Conservation (phyloP, 768 basidiomycete genomes). For the Lentinula guzmanii region DNA sequence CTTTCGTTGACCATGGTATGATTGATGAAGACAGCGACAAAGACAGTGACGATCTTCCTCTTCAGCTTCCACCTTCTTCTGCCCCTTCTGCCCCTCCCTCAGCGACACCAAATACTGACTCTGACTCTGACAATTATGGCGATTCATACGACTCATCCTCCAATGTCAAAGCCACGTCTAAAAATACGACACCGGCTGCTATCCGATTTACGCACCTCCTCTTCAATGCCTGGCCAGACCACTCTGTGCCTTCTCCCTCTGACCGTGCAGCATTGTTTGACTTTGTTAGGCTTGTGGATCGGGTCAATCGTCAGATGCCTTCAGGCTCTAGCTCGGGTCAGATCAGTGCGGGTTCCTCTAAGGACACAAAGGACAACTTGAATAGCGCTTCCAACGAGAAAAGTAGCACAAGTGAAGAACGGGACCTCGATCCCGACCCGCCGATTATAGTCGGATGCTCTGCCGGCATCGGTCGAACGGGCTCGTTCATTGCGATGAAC, state of each 20-base stretch:
- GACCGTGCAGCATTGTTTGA: conserved; percentile 54
- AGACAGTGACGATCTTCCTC: not conserved
- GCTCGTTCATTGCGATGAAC: conserved; percentile 75
- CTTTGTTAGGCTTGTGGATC: conserved; percentile 63
- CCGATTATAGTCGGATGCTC: conserved; percentile 82
- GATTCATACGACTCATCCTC: conserved; percentile 11
- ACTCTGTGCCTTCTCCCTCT: conserved; percentile 65
- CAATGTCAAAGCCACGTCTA: not conserved
- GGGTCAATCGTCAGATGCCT: conserved; percentile 45
- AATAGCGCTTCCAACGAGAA: not conserved
- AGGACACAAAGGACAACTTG: not conserved
- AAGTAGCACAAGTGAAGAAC: conserved; percentile 6
- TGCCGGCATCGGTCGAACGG: conserved; percentile 84
- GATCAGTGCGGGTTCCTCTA: not conserved
- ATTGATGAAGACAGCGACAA: conserved; percentile 1
- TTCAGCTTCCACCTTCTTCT: not conserved
- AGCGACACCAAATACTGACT: not conserved
- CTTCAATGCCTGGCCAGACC: conserved; percentile 79
- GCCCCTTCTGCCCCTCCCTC: not conserved
- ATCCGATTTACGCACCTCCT: conserved; percentile 59
- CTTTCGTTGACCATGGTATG: not conserved
- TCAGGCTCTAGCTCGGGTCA: conserved; percentile 16
- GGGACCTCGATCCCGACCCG: conserved; percentile 37
- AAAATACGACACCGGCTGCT: not conserved
- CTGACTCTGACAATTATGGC: conserved; percentile 19